Evolutionary conservation across 1,284 basidiomycete species (phyloP).

Genomic region (Thecaphora thlaspeos): DNA sequence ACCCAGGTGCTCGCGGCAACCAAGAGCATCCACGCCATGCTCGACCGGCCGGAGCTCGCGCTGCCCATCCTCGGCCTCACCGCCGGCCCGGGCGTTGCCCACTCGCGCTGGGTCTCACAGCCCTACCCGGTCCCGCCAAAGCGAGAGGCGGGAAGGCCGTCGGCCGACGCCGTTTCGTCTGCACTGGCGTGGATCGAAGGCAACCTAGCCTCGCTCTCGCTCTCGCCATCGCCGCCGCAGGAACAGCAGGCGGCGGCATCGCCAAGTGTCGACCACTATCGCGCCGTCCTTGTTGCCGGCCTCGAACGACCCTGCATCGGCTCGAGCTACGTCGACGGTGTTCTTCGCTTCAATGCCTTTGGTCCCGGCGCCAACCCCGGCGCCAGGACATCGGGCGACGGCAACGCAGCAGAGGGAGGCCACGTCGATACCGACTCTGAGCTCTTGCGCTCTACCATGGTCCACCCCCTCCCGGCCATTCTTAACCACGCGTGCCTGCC

Average conservation of each 20-base stretch:
- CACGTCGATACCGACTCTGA: slow-evolving; percentile 14
- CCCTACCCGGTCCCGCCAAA: slow-evolving; percentile 39
- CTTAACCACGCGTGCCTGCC: slow-evolving; percentile 56
- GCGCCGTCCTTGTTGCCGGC: slow-evolving; percentile 9
- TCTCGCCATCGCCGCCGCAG: no score
- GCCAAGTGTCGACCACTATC: slow-evolving; percentile 2
- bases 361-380: slow-evolving; percentile 48
- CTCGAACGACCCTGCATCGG: slow-evolving; percentile 15
- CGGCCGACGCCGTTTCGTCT: neutral
- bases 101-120: slow-evolving; percentile 32
- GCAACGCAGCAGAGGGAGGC: slow-evolving; percentile 8
- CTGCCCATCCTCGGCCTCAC: slow-evolving; percentile 52
- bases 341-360: slow-evolving; percentile 56
- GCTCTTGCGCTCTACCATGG: slow-evolving; percentile 50
- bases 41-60: slow-evolving; percentile 46
- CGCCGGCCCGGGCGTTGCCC: slow-evolving; percentile 42
- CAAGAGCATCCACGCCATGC: slow-evolving; percentile 47
- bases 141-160: neutral
- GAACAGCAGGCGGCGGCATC: neutral
- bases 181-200: neutral
- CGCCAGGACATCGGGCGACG: slow-evolving; percentile 9
- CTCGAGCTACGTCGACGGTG: slow-evolving; percentile 53
- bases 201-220: no score
- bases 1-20: slow-evolving; percentile 55
- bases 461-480: slow-evolving; percentile 55